A percentile compares a stretch with the other conserved stretches of the same genome.
phyloP scores from a whole-genome alignment of 2,329 filamentous ascomycete genomes.

The Grosmannia penicillata region DNA sequence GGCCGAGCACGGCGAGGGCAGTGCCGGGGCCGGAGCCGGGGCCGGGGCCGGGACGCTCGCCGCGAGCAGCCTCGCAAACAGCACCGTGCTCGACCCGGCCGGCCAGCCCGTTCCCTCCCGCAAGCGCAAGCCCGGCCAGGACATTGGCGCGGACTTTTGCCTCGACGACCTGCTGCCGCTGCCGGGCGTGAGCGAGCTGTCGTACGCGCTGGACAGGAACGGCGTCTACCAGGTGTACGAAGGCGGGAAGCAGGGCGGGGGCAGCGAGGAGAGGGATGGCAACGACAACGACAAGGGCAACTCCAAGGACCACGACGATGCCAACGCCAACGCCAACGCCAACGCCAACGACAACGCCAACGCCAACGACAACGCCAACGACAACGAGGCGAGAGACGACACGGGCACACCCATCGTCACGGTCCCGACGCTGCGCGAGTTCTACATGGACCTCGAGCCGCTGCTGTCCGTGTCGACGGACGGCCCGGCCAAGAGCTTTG shows the following conservation, averaged over 20 bases:
- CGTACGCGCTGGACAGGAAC: conserved; percentile 64
- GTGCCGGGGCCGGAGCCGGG: conserved; percentile 6
- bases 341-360: not conserved
- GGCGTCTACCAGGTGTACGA: conserved; percentile 92
- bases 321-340: too few relatives aligned
- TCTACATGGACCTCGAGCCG: conserved; percentile 84
- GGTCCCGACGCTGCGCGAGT: conserved; percentile 88
- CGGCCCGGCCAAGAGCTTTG: conserved; percentile 92
- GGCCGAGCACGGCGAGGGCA: conserved; percentile 27
- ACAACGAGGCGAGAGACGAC: conserved; percentile 13
- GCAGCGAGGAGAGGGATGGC: conserved; percentile 17
- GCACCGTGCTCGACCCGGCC: conserved; percentile 27
- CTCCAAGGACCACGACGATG: conserved; percentile 39
- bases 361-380: not conserved
- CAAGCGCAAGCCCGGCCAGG: conserved; percentile 69
- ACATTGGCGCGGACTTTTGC: conserved; percentile 87
- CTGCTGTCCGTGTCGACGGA: conserved; percentile 85
- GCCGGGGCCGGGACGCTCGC: conserved; percentile 20
- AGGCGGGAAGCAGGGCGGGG: conserved; percentile 43
- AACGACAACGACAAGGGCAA: not conserved
- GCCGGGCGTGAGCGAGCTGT: conserved; percentile 54
- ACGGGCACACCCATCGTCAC: conserved; percentile 56
- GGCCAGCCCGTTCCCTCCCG: too few relatives aligned
- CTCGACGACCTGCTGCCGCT: conserved; percentile 64
- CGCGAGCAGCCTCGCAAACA: conserved; percentile 31